Evolutionary conservation across 768 basidiomycete genomes (phyloP).

Genomic region (Dioszegia hungarica): DNA sequence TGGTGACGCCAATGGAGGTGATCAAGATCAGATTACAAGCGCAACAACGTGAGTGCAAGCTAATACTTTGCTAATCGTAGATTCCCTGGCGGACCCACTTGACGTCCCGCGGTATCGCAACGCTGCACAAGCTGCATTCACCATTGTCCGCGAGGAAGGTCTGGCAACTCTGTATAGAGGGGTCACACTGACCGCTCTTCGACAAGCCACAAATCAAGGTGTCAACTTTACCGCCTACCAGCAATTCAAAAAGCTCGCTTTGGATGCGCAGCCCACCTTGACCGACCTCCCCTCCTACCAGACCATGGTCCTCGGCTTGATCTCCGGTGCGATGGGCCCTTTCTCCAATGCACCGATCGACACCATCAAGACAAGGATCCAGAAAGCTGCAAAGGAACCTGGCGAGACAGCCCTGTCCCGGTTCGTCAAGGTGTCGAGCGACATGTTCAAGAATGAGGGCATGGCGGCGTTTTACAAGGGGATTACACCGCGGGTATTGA

Average conservation of each 20-base stretch:
- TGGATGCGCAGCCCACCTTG: constrained; percentile 70
- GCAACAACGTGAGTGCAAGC: constrained; percentile 62
- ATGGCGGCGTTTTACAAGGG: constrained; percentile 92
- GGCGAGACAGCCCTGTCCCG: constrained; percentile 75
- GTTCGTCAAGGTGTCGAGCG: constrained; percentile 71
- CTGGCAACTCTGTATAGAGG: constrained; percentile 79
- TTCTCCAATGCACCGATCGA: constrained; percentile 86
- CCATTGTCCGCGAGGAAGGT: constrained; percentile 90
- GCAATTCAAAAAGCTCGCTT: constrained; percentile 81
- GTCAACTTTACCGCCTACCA: constrained; percentile 99
- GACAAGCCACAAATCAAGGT: constrained; percentile 99
- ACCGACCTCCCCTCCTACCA: constrained; percentile 84
- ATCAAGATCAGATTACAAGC: constrained; percentile 98
- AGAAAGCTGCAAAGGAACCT: constrained; percentile 69
- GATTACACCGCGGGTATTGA: constrained; percentile 89
- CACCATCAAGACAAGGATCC: constrained; percentile 84
- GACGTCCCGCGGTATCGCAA: constrained; percentile 92
- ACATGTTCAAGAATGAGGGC: constrained; percentile 92
- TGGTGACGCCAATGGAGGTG: constrained; percentile 99
- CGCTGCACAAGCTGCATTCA: constrained; percentile 92
- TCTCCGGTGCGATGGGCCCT: constrained; percentile 97
- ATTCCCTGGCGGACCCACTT: constrained; percentile 91
- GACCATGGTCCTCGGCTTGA: constrained; percentile 87
- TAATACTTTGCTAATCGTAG: constrained; percentile 13
- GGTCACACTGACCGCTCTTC: constrained; percentile 82